Evolutionary conservation across 2,329 filamentous ascomycete genomes (phyloP).

Genomic region (Epichloe sibirici): DNA sequence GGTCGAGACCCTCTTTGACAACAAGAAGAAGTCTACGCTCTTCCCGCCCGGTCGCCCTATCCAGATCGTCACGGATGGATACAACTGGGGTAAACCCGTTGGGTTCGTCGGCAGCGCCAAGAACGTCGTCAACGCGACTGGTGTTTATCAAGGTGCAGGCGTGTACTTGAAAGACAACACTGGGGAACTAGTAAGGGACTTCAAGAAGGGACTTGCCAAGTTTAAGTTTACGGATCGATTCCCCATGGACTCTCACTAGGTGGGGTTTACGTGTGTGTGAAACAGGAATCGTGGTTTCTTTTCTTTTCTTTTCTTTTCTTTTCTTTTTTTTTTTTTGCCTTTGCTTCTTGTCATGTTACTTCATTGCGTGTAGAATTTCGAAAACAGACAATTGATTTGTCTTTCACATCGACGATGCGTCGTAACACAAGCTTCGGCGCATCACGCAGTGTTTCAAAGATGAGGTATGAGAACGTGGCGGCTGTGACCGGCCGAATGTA

Average conservation of each 20-base stretch:
- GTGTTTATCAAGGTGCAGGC: conserved; percentile 30
- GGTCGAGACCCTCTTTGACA: conserved; percentile 38
- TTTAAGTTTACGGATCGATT: conserved; percentile 59
- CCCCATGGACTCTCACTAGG: conserved; percentile 32
- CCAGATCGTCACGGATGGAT: conserved; percentile 51
- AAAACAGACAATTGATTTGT: no score
- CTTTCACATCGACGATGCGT: no score
- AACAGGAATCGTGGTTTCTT: conserved; percentile 5
- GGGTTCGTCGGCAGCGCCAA: conserved; percentile 39
- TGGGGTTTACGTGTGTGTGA: background rate
- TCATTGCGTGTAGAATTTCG: no score
- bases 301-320: background rate
- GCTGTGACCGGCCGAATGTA: no score
- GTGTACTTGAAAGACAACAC: conserved; percentile 26
- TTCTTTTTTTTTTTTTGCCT: background rate
- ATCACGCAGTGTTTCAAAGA: no score
- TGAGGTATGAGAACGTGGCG: no score
- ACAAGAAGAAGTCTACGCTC: conserved; percentile 34
- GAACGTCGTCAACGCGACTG: conserved; percentile 27
- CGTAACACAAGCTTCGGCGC: no score
- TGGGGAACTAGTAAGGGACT: conserved; percentile 25
- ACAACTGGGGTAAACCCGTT: conserved; percentile 59
- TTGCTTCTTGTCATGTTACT: background rate
- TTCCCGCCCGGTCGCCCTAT: conserved; percentile 52
- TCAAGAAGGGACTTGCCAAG: conserved; percentile 47